Evolutionary conservation across 768 basidiomycete species (phyloP).

Genomic region (Amanita rubescens): DNA sequence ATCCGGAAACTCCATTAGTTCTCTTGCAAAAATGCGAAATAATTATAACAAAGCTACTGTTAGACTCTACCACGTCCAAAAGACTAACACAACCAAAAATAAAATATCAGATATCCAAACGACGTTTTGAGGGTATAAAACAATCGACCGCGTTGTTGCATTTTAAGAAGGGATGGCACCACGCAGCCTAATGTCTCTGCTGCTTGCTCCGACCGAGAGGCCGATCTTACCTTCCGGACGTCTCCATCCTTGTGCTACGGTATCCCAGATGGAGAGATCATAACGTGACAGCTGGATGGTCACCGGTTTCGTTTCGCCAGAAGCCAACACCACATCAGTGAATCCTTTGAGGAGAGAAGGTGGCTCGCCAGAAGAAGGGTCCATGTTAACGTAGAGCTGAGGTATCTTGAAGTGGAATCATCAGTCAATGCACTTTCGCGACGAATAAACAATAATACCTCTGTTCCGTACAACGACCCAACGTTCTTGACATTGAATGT

Average conservation of each 20-base stretch:
- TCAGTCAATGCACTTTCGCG: neutral
- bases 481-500: slow-evolving; percentile 62
- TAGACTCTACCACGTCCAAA: too few species aligned
- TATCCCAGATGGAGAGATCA: slow-evolving; percentile 74
- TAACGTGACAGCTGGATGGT: slow-evolving; percentile 58
- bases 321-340: slow-evolving; percentile 43
- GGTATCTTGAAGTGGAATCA: slow-evolving; percentile 39
- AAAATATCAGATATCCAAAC: neutral
- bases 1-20: too few species aligned
- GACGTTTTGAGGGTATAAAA: neutral
- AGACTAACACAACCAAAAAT: neutral
- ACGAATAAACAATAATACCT: slow-evolving; percentile 29
- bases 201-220: slow-evolving; percentile 64
- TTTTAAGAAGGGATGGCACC: slow-evolving; percentile 28
- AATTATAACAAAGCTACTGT: neutral
- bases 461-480: slow-evolving; percentile 54
- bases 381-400: slow-evolving; percentile 71
- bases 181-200: slow-evolving; percentile 48
- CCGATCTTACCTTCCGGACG: slow-evolving; percentile 56
- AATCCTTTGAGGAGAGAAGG: slow-evolving; percentile 70
- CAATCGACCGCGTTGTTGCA: neutral
- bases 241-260: slow-evolving; percentile 64
- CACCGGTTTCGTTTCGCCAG: slow-evolving; percentile 39
- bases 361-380: slow-evolving; percentile 55
- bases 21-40: too few species aligned